These are phyloP conservation scores for Elsinoe arachidis DNA, from an alignment of 2,329 filamentous ascomycete genomes.

Conservation along the genomic window DNA sequence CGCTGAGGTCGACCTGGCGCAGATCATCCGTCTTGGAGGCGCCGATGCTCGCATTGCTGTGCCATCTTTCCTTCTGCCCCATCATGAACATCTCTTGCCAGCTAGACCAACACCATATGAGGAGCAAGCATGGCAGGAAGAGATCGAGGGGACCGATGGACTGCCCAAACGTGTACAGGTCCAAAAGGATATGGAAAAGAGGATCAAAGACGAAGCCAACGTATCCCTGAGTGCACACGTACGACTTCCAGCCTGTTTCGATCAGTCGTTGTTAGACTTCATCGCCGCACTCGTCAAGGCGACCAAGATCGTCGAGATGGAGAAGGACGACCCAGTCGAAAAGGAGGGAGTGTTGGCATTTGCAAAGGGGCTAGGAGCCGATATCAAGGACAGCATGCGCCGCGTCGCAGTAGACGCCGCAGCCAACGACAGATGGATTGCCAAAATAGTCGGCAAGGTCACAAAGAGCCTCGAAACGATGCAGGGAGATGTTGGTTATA, in stretches of 20 bases:
- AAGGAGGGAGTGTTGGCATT: slow-evolving; percentile 23
- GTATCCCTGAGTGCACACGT: slow-evolving; percentile 42
- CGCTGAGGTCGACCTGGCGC: slow-evolving; percentile 35
- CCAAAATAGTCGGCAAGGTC: slow-evolving; percentile 44
- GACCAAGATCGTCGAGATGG: slow-evolving; percentile 47
- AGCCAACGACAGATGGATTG: slow-evolving; percentile 48
- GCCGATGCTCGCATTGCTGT: slow-evolving; percentile 42
- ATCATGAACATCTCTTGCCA: slow-evolving; percentile 47
- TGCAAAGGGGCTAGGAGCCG: slow-evolving; percentile 21
- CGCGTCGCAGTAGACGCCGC: slow-evolving; percentile 16
- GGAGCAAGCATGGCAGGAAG: slow-evolving; percentile 27
- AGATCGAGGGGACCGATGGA: slow-evolving; percentile 36
- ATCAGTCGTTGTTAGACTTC: slow-evolving; percentile 46
- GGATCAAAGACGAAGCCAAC: slow-evolving; percentile 40
- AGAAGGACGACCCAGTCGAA: slow-evolving; percentile 33
- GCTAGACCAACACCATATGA: slow-evolving; percentile 29
- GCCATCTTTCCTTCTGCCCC: slow-evolving; percentile 44
- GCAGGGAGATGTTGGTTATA: slow-evolving; percentile 45
- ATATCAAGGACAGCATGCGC: slow-evolving; percentile 22
- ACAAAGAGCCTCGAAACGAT: slow-evolving; percentile 41
- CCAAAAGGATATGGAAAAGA: slow-evolving; percentile 32
- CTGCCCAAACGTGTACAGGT: slow-evolving; percentile 36
- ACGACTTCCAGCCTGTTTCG: slow-evolving; percentile 41
- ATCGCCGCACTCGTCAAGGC: slow-evolving; percentile 49
- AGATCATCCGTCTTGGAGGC: slow-evolving; percentile 44